These are phyloP conservation scores for Suillus plorans DNA, from an alignment of 768 basidiomycete genomes.

Conservation along the genomic window DNA sequence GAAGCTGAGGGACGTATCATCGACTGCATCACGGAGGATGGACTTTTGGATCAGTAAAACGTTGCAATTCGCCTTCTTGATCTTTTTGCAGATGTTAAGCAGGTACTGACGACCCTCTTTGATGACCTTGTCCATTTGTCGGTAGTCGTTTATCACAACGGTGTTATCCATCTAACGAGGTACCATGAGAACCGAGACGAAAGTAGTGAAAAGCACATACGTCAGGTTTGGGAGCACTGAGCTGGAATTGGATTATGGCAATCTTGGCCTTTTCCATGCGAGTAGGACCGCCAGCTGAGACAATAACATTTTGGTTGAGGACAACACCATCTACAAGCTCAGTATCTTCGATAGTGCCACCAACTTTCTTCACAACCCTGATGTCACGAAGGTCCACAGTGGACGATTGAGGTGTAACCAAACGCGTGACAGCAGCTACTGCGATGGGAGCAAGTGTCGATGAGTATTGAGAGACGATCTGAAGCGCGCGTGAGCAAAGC, in stretches of 20 bases:
- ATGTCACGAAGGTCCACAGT: constrained; percentile 97
- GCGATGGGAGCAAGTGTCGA: constrained; percentile 98
- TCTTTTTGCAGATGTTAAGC: constrained; percentile 97
- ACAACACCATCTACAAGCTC: constrained; percentile 96
- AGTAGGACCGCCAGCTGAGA: constrained; percentile 87
- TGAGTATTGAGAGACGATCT: constrained; percentile 99
- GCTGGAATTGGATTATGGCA: constrained; percentile 96
- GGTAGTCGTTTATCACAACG: constrained; percentile 98
- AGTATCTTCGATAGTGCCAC: constrained; percentile 98
- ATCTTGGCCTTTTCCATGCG: constrained; percentile 99
- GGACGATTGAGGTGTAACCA: constrained; percentile 84
- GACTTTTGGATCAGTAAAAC: constrained; percentile 99
- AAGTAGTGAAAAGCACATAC: constrained; percentile 44
- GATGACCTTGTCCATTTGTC: constrained; percentile 99
- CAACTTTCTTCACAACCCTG: constrained; percentile 96
- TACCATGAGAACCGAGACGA: neutral
- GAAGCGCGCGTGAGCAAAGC: constrained; percentile 8
- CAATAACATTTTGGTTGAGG: constrained; percentile 93
- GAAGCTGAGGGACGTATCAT: constrained; percentile 96
- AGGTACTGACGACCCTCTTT: constrained; percentile 99
- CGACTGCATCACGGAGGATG: constrained; percentile 98
- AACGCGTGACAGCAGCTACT: constrained; percentile 91
- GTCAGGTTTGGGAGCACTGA: constrained; percentile 96
- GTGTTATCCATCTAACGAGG: constrained; percentile 94
- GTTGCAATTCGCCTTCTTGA: constrained; percentile 99